Evolutionary conservation across 768 basidiomycete species (phyloP).

Genomic region (Wakefieldia striispora): DNA sequence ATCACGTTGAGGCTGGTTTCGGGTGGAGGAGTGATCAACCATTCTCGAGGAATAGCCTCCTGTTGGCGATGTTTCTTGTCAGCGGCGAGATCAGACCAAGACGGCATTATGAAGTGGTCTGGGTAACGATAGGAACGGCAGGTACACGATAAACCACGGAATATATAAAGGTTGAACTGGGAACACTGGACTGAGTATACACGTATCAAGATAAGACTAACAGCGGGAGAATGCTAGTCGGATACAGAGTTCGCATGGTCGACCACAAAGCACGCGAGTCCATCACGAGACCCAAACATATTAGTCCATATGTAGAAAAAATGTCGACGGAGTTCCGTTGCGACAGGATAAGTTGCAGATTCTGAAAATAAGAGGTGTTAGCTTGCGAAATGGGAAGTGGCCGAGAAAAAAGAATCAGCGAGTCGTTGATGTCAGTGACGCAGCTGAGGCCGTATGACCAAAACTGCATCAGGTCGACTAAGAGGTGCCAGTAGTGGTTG

Average conservation of each 20-base stretch:
- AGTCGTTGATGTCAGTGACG: slow-evolving; percentile 78
- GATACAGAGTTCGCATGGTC: not conserved
- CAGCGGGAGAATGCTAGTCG: not conserved
- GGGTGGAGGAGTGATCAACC: slow-evolving; percentile 53
- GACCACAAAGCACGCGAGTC: not conserved
- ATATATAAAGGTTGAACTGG: slow-evolving; percentile 7
- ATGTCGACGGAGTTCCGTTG: not conserved
- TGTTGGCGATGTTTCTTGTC: slow-evolving; percentile 55
- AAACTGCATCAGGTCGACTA: slow-evolving; percentile 70
- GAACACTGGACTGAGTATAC: not conserved
- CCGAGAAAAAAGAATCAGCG: slow-evolving; percentile 37
- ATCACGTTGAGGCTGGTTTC: slow-evolving; percentile 51
- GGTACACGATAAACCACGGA: not conserved
- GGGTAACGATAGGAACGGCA: not conserved
- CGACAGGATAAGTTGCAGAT: not conserved
- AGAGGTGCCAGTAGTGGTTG: slow-evolving; percentile 85
- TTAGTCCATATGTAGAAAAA: not conserved
- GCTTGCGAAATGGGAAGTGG: slow-evolving; percentile 2
- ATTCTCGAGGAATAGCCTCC: slow-evolving; percentile 60
- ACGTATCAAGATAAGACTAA: slow-evolving; percentile 6
- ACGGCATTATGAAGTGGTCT: slow-evolving; percentile 7
- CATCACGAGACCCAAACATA: slow-evolving; percentile 2
- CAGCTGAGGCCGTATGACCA: slow-evolving; percentile 36
- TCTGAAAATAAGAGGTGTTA: slow-evolving; percentile 19
- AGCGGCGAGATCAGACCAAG: slow-evolving; percentile 52